These are phyloP conservation scores for Trametes pubescens DNA, from an alignment of 1,284 basidiomycete genomes.

Conservation along the genomic window DNA sequence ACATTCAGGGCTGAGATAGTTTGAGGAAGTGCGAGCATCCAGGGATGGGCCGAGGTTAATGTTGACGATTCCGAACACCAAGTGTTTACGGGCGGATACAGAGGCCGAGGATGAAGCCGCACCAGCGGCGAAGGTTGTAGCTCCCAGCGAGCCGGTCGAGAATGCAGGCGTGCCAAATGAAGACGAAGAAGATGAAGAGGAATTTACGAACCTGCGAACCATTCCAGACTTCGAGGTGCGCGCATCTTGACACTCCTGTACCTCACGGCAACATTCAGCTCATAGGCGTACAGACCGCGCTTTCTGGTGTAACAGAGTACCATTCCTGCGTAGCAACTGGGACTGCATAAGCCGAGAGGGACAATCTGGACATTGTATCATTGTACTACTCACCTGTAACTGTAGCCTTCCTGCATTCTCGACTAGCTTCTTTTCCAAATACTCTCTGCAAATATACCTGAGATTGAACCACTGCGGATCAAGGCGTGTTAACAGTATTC, in stretches of 20 bases:
- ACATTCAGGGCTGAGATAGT: conserved; percentile 49
- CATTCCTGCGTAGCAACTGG: conserved; percentile 3
- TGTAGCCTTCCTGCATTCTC: not conserved
- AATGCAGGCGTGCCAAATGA: not conserved
- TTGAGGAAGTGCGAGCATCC: conserved; percentile 70
- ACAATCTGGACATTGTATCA: not conserved
- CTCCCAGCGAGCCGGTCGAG: not conserved
- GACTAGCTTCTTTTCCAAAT: not conserved
- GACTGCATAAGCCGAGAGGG: not conserved
- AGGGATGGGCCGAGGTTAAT: conserved; percentile 65
- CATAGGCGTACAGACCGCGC: conserved; percentile 19
- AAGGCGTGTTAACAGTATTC: too few relatives aligned
- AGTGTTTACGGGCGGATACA: conserved; percentile 31
- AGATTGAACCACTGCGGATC: too few relatives aligned
- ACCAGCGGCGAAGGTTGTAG: conserved; percentile 1
- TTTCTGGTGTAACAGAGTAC: conserved; percentile 30
- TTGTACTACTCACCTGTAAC: conserved; percentile 4
- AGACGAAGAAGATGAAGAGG: conserved; percentile 11
- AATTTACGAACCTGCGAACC: conserved; percentile 15
- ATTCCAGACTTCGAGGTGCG: conserved; percentile 31
- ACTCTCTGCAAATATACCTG: not conserved
- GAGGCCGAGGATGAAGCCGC: not conserved
- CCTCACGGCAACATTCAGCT: not conserved
- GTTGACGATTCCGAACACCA: conserved; percentile 67
- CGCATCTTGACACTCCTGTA: not conserved